Conservation (phyloP, 164 flowering plant species). For the Kingdonia uniflora region DNA sequence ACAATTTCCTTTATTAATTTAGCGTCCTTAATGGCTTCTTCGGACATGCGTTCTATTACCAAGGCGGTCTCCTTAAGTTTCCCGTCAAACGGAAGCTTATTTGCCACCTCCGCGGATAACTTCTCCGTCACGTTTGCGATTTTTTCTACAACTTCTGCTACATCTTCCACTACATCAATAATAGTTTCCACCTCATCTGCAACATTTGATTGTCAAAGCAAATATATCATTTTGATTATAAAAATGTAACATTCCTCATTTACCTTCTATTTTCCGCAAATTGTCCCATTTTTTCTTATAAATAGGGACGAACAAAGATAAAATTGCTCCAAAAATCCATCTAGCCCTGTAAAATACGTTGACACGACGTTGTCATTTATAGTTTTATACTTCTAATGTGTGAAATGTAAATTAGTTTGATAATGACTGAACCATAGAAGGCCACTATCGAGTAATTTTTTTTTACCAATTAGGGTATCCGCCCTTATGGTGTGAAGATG, state of each 20-base stretch:
- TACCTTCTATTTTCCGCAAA: slow-evolving; percentile 31
- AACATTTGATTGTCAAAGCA: too few relatives aligned
- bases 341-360: slow-evolving; percentile 42
- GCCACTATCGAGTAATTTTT: not conserved
- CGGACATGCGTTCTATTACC: slow-evolving; percentile 17
- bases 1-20: slow-evolving; percentile 17
- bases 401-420: not conserved
- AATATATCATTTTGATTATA: too few relatives aligned
- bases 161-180: slow-evolving; percentile 19
- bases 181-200: slow-evolving; percentile 22
- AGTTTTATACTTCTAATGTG: too few relatives aligned
- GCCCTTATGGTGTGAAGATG: too few relatives aligned
- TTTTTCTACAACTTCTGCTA: slow-evolving; percentile 22
- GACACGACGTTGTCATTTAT: too few relatives aligned
- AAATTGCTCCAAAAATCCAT: slow-evolving; percentile 33
- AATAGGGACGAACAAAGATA: slow-evolving; percentile 32
- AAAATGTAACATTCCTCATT: not conserved
- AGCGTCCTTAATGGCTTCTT: slow-evolving; percentile 24
- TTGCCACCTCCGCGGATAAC: slow-evolving; percentile 17
- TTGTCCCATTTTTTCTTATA: slow-evolving; percentile 27
- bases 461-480: not conserved
- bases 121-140: slow-evolving; percentile 25
- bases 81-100: slow-evolving; percentile 21
- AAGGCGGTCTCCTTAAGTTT: slow-evolving; percentile 18
- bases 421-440: too few relatives aligned